Evolutionary conservation across 176 grass and related monocot species (phyloP), one percentile per base, ranked within the genome.

Genomic region (Carex scoparia): DNA sequence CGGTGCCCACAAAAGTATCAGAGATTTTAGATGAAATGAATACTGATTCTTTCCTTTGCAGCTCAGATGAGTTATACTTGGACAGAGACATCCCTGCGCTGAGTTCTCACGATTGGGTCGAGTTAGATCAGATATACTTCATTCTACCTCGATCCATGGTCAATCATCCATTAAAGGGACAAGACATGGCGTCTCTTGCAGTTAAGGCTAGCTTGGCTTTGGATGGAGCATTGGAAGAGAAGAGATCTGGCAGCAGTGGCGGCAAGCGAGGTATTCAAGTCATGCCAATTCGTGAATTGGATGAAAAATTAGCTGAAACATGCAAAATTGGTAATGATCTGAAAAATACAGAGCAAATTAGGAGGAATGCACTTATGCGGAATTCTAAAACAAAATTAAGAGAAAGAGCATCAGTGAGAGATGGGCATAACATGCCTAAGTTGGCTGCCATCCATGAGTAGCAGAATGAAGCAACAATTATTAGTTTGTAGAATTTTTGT

Each of bases 181-280:
- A 87, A 27, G 92, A 92, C 62, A 94, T 97, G 92, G 87, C 88
- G 10, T 72, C 84, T 10, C 92, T 97, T 72, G 94, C 88, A 51
- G 30, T 85, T 69, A 92, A 82, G 68, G 90, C 88, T 66, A 86
- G 69, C 85, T 55, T 60, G 12, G 94, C 87, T 30, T 74, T 92
- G 1, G 79, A 65, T 0, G n/a, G 37, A 1, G 53, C 85, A 27
- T 30, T 82, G 8, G 62, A 28, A 31, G 59, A 19, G 38, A 48
- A 31, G 12, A 28, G n/a, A 7, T 3, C 12, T 0, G 48, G 23
- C 7, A 63, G 32, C 19, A 1, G n/a, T 4, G 2, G 80, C 1
- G 28, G 35, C 3, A 82, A 82, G 60, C 15, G 61, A 55, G 46
- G 11, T 10, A 46, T 81, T 63, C 59, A 82, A 65, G 37, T 82